Conservation (phyloP, 768 basidiomycete genomes). For the Tremella mesenterica region DNA sequence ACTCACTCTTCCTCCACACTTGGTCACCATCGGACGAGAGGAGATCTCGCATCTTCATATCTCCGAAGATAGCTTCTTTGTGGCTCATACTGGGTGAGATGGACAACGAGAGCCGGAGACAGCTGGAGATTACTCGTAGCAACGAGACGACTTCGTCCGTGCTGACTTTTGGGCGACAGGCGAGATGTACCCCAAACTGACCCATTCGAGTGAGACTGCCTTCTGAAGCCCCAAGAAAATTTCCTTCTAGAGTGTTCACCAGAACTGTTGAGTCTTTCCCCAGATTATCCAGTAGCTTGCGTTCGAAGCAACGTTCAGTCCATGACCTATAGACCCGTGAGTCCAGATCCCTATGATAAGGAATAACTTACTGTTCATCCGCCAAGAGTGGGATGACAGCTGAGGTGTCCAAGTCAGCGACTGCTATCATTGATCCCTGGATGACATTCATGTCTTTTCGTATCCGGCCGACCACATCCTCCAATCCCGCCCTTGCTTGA, state of each 20-base stretch:
- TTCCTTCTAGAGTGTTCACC: background rate
- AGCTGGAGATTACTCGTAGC: background rate
- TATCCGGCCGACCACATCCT: slow-evolving; percentile 15
- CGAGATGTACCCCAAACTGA: slow-evolving; percentile 4
- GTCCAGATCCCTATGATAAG: background rate
- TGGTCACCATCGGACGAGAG: too few relatives aligned
- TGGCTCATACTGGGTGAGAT: too few relatives aligned
- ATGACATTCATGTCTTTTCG: slow-evolving; percentile 10
- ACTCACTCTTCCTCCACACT: too few relatives aligned
- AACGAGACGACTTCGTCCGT: too few relatives aligned
- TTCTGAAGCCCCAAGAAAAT: background rate
- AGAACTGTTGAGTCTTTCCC: background rate
- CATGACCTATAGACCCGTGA: background rate
- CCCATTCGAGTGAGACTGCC: background rate
- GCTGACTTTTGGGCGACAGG: background rate
- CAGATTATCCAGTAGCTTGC: background rate
- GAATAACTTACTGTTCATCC: slow-evolving; percentile 10
- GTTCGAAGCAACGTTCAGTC: slow-evolving; percentile 5
- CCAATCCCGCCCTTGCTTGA: slow-evolving; percentile 20
- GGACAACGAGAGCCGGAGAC: background rate
- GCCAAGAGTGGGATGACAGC: background rate
- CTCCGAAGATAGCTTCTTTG: background rate
- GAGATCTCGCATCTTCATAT: background rate
- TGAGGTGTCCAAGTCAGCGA: background rate
- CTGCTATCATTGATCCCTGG: background rate